Evolutionary conservation across 345 rosid genomes (phyloP), one percentile per base, ranked within the genome.

Genomic region (Cardamine occulta): DNA sequence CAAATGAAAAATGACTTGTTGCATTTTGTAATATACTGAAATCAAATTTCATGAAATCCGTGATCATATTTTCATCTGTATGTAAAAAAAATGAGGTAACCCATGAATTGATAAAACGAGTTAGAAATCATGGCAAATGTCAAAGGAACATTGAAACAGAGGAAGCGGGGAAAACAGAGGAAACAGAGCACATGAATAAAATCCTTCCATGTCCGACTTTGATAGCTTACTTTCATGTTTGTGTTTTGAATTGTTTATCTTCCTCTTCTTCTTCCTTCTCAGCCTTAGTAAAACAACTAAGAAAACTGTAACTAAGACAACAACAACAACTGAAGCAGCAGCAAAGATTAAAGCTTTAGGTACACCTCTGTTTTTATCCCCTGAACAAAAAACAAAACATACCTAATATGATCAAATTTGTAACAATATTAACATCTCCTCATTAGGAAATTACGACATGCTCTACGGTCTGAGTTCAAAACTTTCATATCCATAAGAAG

Each of bases 21-120:
- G 81, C 81, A 5, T 59, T 54, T 73, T 66, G 60, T 79, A 79
- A 66, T 9, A 8, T 28, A 31, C 54, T 60, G 78, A 73, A 79
- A 61, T 67, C 65, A 60, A 60, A 67, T 62, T 29, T 66, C 65
- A 73, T 18, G 23, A 70, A 73, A 44, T 73, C 70, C 58, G 56
- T 28, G 56, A 73, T 65, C 11, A 72, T 58, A n/a, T 37, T 55
- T 58, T 26, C 60, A 26, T 47, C 39, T 55, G 29, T 18, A 56
- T 21, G 14, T 15, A 2, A 13, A 17, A 3, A 2, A 60, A 32
- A 2, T 40, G 7, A 29, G 54, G 49, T 28, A 51, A 68, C 3
- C 13, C 26, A 57, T 32, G n/a, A 13, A 21, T 47, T 23, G 54
- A 35, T 66, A 5, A 55, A 47, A 56, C 1, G 19, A 47, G 26